Evolutionary conservation across 139 green algal genomes (phyloP), one percentile per base, ranked within the genome.

Genomic region (Coelastrella sp.): DNA sequence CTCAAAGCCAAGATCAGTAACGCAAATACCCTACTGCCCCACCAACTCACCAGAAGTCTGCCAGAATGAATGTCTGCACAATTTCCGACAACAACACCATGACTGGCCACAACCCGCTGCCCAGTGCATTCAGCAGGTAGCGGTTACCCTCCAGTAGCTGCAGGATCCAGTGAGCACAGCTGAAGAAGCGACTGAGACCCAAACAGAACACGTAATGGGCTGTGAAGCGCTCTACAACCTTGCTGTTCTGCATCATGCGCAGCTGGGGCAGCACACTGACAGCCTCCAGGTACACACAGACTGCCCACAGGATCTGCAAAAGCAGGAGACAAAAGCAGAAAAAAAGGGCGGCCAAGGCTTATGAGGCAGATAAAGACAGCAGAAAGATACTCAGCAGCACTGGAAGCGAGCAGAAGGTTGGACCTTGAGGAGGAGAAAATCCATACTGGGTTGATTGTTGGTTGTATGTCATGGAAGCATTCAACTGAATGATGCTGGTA

Each of bases 21-120:
- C 11, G 45, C 45, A 57, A 57, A 57, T 57, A 13, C 45, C 11
- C 45, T 13, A 23, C 45, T 9, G 45, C 15, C 45, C 45, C 11
- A 57, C 51, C 38, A 13, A 9, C 90, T 43, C 88, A 96, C 92
- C 97, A 99, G 91, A 99, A 99, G 91, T 99, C 98, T 4, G 96
- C 96, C 59, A 99, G 89, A 91, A 99, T 99, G 89, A 97, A 96
- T 8, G 98, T 99, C 89, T 99, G 97, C 79, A 99, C 97, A 11
- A 99, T 89, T 87, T 99, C 97, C 2, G 90, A 96, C 5, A 98
- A 74, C 78, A 99, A 90, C 69, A 99, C 97, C 95, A 99, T 97
- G 59, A 96, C 79, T 0, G 97, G 97, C 97, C 97, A 99, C 63
- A 98, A 64, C 13, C 97, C 97, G 38, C 77, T 93, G 59, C 97